phyloP scores from a whole-genome alignment of 345 rosid species.

The Dovyalis caffra region DNA sequence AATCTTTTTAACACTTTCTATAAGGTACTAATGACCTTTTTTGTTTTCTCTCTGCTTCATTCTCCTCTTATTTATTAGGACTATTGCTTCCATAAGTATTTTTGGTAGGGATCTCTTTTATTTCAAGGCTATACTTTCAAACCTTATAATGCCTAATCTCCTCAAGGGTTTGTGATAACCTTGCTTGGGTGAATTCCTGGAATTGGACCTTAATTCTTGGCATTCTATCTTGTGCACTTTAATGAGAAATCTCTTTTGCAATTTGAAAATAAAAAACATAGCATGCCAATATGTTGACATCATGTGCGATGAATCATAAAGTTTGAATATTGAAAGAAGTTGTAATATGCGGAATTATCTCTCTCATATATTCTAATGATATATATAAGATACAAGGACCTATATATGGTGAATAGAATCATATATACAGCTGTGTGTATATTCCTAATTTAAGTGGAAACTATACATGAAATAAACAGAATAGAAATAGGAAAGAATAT shows the following conservation, averaged over 20 bases:
- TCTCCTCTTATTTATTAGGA: neutral
- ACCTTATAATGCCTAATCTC: neutral
- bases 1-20: slow-evolving; percentile 83
- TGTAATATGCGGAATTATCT: no score
- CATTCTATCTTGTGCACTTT: neutral
- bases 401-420: no score
- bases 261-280: neutral
- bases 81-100: neutral
- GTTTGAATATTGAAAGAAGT: neutral
- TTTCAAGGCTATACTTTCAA: neutral
- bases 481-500: no score
- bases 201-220: neutral
- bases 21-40: slow-evolving; percentile 39
- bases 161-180: neutral
- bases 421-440: no score
- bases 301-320: neutral
- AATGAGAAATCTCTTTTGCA: no score
- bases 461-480: no score
- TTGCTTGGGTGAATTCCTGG: neutral
- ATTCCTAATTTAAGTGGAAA: no score
- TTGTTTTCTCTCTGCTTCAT: neutral
- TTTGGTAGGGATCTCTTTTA: neutral
- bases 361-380: no score
- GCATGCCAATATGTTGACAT: neutral
- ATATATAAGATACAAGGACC: no score